Evolutionary conservation across 2,329 filamentous ascomycete species (phyloP).

Genomic region (Verticillium nubilum): DNA sequence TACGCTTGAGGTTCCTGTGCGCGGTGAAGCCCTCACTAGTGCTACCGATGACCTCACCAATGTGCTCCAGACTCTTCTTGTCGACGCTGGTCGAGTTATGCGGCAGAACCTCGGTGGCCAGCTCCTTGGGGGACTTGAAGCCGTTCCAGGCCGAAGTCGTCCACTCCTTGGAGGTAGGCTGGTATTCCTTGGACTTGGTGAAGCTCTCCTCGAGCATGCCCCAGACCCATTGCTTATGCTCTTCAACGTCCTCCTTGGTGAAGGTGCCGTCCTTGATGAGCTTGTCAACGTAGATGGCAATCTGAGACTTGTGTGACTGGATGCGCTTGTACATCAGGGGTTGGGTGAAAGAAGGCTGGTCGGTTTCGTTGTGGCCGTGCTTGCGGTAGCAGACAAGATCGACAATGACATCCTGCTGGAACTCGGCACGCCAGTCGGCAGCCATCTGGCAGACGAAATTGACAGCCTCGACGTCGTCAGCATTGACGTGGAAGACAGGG

Average conservation of each 20-base stretch:
- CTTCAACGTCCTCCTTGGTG: constrained; percentile 94
- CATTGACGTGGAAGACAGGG: constrained; percentile 98
- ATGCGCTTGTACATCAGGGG: constrained; percentile 99
- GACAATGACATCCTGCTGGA: constrained; percentile 97
- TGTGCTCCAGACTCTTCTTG: constrained; percentile 66
- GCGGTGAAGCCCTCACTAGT: constrained; percentile 80
- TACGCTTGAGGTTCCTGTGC: constrained; percentile 96
- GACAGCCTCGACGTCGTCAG: constrained; percentile 94
- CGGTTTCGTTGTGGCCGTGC: constrained; percentile 98
- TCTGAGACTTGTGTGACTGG: constrained; percentile 72
- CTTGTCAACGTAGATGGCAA: constrained; percentile 89
- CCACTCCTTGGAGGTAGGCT: constrained; percentile 96
- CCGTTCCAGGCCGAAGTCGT: constrained; percentile 98
- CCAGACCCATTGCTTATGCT: constrained; percentile 99
- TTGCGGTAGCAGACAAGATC: constrained; percentile 99
- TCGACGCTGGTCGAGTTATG: constrained; percentile 85
- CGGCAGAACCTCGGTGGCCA: constrained; percentile 88
- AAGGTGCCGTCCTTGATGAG: constrained; percentile 89
- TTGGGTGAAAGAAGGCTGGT: constrained; percentile 99
- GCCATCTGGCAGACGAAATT: constrained; percentile 98
- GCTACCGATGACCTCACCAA: constrained; percentile 73
- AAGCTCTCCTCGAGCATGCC: constrained; percentile 98
- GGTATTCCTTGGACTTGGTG: constrained; percentile 94
- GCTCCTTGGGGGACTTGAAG: constrained; percentile 98
- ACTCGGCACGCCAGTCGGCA: constrained; percentile 96